These are phyloP conservation scores for Mixia osmundae DNA, from an alignment of 1,284 basidiomycete species.

Conservation along the genomic window DNA sequence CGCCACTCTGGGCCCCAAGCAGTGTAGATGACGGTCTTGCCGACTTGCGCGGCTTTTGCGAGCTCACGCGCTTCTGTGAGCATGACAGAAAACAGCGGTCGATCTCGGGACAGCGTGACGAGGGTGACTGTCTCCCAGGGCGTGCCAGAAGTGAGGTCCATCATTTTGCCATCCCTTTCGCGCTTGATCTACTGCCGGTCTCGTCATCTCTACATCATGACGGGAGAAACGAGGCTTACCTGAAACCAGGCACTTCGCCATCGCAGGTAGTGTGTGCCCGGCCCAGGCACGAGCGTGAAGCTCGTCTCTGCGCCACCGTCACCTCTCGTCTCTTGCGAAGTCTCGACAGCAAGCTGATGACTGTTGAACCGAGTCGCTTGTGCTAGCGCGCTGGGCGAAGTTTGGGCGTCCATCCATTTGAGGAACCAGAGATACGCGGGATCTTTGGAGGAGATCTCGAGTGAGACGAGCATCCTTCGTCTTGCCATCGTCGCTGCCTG, in stretches of 20 bases:
- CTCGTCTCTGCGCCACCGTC: slow-evolving; percentile 66
- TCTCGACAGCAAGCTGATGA: slow-evolving; percentile 89
- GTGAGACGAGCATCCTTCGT: slow-evolving; percentile 70
- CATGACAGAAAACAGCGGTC: slow-evolving; percentile 52
- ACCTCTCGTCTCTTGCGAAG: slow-evolving; percentile 57
- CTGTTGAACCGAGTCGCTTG: slow-evolving; percentile 37
- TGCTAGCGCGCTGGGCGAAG: slow-evolving; percentile 6
- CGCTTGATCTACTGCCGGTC: slow-evolving; percentile 57
- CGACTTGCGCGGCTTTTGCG: slow-evolving; percentile 64
- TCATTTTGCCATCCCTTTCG: slow-evolving; percentile 73
- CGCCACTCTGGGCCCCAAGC: slow-evolving; percentile 93
- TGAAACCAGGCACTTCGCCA: slow-evolving; percentile 88
- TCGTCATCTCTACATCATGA: not conserved
- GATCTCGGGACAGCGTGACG: slow-evolving; percentile 70
- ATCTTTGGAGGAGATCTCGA: slow-evolving; percentile 94
- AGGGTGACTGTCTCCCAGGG: slow-evolving; percentile 97
- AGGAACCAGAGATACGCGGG: slow-evolving; percentile 91
- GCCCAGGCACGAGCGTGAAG: slow-evolving; percentile 85
- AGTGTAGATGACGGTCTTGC: slow-evolving; percentile 86
- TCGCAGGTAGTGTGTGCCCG: slow-evolving; percentile 78
- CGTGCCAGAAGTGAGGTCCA: slow-evolving; percentile 69
- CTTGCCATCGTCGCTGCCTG: slow-evolving; percentile 52
- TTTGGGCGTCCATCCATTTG: slow-evolving; percentile 49
- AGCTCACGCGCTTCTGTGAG: slow-evolving; percentile 70
- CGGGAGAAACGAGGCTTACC: slow-evolving; percentile 27